A percentile compares a stretch with the other conserved stretches of the same genome.
phyloP scores from a whole-genome alignment of 208 protist genomes.

The Novymonas esmeraldas region DNA sequence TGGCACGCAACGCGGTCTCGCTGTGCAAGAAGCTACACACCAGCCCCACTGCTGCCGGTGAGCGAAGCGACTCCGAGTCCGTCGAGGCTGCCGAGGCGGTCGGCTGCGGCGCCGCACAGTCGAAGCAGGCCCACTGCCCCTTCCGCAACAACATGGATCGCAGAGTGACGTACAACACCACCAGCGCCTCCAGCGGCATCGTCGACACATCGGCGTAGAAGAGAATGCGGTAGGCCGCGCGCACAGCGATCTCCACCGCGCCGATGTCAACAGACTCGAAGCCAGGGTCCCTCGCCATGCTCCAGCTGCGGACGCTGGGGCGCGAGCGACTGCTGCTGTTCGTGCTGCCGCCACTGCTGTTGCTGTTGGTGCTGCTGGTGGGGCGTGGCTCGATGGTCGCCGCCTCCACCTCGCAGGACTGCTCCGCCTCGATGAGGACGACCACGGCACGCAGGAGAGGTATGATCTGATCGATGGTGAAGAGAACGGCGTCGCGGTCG shows the following conservation, averaged over 20 bases:
- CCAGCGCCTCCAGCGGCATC: constrained; percentile 22
- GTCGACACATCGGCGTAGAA: not conserved
- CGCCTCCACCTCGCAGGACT: too few species aligned
- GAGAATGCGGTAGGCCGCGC: constrained; percentile 2
- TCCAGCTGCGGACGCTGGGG: too few species aligned
- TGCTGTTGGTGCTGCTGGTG: too few species aligned
- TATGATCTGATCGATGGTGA: too few species aligned
- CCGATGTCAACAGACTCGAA: not conserved
- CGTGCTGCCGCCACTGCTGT: too few species aligned
- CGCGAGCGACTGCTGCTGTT: too few species aligned
- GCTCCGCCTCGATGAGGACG: too few species aligned
- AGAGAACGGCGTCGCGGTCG: too few species aligned
- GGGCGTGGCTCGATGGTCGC: too few species aligned
- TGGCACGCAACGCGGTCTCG: constrained; percentile 3
- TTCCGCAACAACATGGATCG: not conserved
- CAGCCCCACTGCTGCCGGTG: not conserved
- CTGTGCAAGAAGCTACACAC: constrained; percentile 8
- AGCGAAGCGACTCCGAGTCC: not conserved
- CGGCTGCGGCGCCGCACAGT: not conserved
- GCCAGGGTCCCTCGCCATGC: not conserved
- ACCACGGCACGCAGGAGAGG: too few species aligned
- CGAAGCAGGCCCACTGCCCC: not conserved
- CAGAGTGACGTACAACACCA: constrained; percentile 19
- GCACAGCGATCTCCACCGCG: not conserved
- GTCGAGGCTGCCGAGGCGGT: not conserved